These are phyloP conservation scores for Xylaria curta DNA, from an alignment of 495 filamentous ascomycete species.

Conservation along the genomic window DNA sequence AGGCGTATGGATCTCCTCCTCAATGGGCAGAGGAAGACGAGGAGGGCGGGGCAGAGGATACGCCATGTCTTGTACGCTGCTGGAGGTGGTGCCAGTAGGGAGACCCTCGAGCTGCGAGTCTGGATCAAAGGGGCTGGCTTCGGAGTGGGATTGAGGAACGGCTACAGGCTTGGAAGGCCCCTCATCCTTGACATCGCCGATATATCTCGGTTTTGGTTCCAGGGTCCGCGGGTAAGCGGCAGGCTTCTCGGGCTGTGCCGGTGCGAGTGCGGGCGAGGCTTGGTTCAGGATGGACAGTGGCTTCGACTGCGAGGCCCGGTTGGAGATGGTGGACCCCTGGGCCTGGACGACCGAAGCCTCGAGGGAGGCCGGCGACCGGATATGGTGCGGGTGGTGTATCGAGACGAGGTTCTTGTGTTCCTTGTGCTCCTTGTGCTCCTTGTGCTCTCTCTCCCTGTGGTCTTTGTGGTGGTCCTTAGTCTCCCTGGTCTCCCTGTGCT, in stretches of 20 bases:
- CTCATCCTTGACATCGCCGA: slow-evolving; percentile 43
- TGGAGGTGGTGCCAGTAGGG: slow-evolving; percentile 43
- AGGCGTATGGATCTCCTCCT: slow-evolving; percentile 82
- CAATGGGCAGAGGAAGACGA: slow-evolving; percentile 87
- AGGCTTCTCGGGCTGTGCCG: slow-evolving; percentile 32
- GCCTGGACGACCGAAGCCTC: slow-evolving; percentile 61
- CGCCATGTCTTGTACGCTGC: slow-evolving; percentile 60
- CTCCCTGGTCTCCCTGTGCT: slow-evolving; percentile 29
- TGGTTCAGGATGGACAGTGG: slow-evolving; percentile 49
- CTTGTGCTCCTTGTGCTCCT: slow-evolving; percentile 33
- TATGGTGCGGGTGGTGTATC: slow-evolving; percentile 36
- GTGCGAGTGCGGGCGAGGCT: slow-evolving; percentile 43
- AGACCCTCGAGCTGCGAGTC: slow-evolving; percentile 46
- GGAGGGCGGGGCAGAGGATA: slow-evolving; percentile 74
- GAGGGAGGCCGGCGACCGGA: slow-evolving; percentile 56
- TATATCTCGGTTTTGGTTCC: slow-evolving; percentile 40
- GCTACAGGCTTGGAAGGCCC: slow-evolving; percentile 58
- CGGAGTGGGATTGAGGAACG: slow-evolving; percentile 52
- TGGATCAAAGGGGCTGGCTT: slow-evolving; percentile 43
- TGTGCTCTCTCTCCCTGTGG: slow-evolving; percentile 42
- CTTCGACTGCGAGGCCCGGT: slow-evolving; percentile 47
- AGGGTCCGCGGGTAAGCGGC: slow-evolving; percentile 28
- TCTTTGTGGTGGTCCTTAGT: slow-evolving; percentile 27
- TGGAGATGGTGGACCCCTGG: slow-evolving; percentile 55
- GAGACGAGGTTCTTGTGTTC: slow-evolving; percentile 43